Evolutionary conservation across 495 filamentous ascomycete genomes (phyloP).

Genomic region (Lasiosphaeria miniovina): DNA sequence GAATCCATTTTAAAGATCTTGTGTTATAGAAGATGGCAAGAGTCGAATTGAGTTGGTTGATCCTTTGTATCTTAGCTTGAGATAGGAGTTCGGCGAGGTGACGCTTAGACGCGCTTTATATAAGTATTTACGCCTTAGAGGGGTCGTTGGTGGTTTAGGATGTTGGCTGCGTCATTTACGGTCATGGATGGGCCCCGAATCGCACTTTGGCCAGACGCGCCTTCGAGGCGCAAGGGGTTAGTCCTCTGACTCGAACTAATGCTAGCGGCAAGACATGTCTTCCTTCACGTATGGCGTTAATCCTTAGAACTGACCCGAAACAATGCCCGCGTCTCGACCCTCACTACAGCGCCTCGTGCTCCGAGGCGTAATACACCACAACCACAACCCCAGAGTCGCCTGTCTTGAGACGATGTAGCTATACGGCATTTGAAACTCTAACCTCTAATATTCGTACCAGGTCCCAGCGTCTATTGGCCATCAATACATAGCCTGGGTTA

Average conservation of each 20-base stretch:
- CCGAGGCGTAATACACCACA: not conserved
- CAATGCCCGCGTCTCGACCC: not conserved
- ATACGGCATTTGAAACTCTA: not conserved
- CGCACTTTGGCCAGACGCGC: not conserved
- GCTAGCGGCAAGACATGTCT: not conserved
- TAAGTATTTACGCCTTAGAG: not conserved
- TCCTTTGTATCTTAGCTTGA: not conserved
- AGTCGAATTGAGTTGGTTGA: not conserved
- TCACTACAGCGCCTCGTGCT: not conserved
- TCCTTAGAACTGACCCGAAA: not conserved
- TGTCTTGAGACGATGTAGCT: not conserved
- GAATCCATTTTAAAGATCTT: not conserved
- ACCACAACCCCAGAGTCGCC: not conserved
- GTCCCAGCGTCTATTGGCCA: not conserved
- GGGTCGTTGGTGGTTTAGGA: not conserved
- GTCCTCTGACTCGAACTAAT: not conserved
- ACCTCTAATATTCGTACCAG: not conserved
- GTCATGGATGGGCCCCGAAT: not conserved
- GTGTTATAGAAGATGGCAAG: not conserved
- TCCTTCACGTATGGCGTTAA: not conserved
- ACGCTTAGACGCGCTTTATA: not conserved
- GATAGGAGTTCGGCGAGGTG: not conserved
- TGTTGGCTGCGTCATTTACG: not conserved
- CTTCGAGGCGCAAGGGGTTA: not conserved
- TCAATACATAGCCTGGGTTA: not conserved